Percentiles rank a stretch among this genome's conserved stretches.
Conservation (phyloP, 2,329 filamentous ascomycete genomes). For the Diaporthe amygdali region DNA sequence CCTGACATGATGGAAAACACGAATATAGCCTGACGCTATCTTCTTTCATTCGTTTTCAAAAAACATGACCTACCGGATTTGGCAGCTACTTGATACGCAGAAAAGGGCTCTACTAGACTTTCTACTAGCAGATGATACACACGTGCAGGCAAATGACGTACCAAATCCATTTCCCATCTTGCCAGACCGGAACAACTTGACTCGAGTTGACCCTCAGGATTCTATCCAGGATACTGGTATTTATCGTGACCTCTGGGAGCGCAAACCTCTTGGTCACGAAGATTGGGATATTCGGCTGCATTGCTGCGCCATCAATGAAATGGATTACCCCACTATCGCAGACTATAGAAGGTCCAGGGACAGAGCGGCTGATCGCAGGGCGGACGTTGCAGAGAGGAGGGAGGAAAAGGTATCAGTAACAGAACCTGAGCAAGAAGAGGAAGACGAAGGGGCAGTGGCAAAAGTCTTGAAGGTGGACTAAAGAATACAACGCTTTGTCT, state of each 20-base stretch:
- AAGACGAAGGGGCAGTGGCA: neutral
- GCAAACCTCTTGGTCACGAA: conserved; percentile 19
- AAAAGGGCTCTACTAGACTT: conserved; percentile 30
- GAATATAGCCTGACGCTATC: conserved; percentile 6
- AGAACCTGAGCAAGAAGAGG: neutral
- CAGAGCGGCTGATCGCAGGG: neutral
- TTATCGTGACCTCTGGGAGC: conserved; percentile 37
- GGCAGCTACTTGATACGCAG: conserved; percentile 30
- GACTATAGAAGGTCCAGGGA: neutral
- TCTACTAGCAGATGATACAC: conserved; percentile 17
- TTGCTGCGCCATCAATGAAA: neutral
- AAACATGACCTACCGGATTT: conserved; percentile 30
- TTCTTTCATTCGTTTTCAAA: conserved; percentile 30
- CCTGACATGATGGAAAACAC: neutral
- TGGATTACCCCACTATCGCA: neutral
- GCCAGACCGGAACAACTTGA: conserved; percentile 25
- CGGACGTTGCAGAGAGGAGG: neutral
- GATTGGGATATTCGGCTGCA: neutral
- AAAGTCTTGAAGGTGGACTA: neutral
- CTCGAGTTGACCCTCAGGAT: conserved; percentile 35
- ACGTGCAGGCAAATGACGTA: neutral
- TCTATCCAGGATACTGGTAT: conserved; percentile 30
- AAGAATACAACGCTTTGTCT: too few relatives aligned
- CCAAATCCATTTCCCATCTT: conserved; percentile 28
- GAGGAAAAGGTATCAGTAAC: neutral